A percentile compares a stretch with the other conserved stretches of the same genome.
These are phyloP conservation scores for Acer campestre DNA, from an alignment of 345 rosid genomes.

Conservation along the genomic window DNA sequence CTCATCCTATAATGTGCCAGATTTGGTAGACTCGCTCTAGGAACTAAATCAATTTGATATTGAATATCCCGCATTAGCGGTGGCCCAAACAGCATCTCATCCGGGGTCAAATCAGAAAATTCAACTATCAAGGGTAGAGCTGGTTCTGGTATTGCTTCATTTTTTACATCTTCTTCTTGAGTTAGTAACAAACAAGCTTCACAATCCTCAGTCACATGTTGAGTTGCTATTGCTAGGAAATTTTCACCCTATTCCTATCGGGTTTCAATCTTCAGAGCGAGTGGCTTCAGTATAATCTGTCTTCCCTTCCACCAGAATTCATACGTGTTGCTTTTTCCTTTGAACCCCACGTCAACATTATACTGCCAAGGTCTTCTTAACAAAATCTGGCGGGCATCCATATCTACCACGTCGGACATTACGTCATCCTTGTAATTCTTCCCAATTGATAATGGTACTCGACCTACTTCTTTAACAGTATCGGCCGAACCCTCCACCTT, in stretches of 20 bases:
- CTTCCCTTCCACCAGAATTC: no score
- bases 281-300: no score
- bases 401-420: no score
- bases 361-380: no score
- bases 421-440: neutral
- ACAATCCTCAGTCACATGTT: no score
- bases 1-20: constrained; percentile 17
- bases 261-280: no score
- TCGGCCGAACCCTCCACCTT: neutral
- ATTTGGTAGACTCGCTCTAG: constrained; percentile 14
- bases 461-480: neutral
- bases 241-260: no score
- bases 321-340: no score
- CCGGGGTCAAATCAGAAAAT: neutral
- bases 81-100: neutral
- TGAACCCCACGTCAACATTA: no score
- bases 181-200: no score
- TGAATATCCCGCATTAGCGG: neutral
- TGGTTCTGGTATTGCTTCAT: neutral
- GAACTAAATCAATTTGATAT: constrained; percentile 3
- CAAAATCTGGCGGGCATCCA: no score
- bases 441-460: neutral
- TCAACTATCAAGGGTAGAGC: neutral
- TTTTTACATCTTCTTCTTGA: neutral
- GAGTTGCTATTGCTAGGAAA: no score